Conservation (phyloP, 331 rosid species). For the Pyracantha coccinea region DNA sequence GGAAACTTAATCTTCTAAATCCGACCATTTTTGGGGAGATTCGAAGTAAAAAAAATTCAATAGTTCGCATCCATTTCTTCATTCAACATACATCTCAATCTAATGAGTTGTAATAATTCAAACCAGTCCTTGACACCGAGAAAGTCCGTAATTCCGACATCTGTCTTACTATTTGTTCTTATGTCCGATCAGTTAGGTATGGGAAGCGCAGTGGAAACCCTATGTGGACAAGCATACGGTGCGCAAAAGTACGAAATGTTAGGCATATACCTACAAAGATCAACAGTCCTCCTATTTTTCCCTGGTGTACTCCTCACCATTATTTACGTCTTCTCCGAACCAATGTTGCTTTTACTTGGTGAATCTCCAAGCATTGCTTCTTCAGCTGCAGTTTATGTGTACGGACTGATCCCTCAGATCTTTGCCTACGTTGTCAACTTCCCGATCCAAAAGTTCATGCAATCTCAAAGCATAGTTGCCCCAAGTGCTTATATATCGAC, state of each 20-base stretch:
- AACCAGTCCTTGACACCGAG: background rate
- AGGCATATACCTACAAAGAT: constrained; percentile 61
- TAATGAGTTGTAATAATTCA: too few species aligned
- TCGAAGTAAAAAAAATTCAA: too few species aligned
- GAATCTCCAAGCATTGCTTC: constrained; percentile 47
- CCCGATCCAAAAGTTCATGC: constrained; percentile 71
- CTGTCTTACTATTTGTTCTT: background rate
- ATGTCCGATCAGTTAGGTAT: constrained; percentile 51
- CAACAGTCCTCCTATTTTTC: constrained; percentile 40
- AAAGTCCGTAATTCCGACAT: background rate
- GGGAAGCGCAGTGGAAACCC: constrained; percentile 89
- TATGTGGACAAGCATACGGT: constrained; percentile 80
- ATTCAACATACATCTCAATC: background rate
- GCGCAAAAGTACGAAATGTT: constrained; percentile 52
- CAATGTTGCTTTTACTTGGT: constrained; percentile 39
- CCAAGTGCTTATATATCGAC: constrained; percentile 68
- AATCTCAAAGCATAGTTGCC: constrained; percentile 64
- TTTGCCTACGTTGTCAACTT: constrained; percentile 63
- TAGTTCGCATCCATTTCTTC: background rate
- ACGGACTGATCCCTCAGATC: constrained; percentile 71
- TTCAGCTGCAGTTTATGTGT: constrained; percentile 44
- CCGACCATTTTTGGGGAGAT: too few species aligned
- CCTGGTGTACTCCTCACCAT: constrained; percentile 20
- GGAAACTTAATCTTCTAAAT: background rate
- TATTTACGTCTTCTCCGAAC: constrained; percentile 34